phyloP scores from a whole-genome alignment of 768 basidiomycete species.

The Hygrophoropsis aurantiaca region DNA sequence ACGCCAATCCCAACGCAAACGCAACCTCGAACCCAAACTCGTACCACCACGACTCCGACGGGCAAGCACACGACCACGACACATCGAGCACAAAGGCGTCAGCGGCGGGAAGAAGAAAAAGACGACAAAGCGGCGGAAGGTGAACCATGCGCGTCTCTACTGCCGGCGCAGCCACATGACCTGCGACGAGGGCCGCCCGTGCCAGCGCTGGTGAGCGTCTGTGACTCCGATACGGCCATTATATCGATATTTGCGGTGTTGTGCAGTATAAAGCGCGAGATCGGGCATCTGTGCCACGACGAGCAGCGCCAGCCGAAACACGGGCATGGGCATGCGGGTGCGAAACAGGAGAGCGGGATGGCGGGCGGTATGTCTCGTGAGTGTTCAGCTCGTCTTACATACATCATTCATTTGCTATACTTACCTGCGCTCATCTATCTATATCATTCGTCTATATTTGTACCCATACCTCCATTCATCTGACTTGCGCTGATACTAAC shows the following conservation, averaged over 20 bases:
- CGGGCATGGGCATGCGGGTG: conserved; percentile 24
- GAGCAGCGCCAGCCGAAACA: conserved; percentile 60
- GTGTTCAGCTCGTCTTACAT: conserved; percentile 18
- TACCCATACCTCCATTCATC: no score
- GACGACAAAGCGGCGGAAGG: conserved; percentile 70
- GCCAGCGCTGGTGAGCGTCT: conserved; percentile 82
- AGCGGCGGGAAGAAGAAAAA: conserved; percentile 40
- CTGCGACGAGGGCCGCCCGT: conserved; percentile 86
- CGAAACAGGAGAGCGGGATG: no score
- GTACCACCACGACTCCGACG: conserved; percentile 24
- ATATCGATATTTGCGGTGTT: conserved; percentile 9
- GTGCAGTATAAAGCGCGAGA: conserved; percentile 89
- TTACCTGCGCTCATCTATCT: no score
- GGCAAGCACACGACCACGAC: conserved; percentile 9
- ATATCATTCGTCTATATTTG: no score
- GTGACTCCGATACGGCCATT: conserved; percentile 10
- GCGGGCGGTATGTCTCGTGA: conserved; percentile 34
- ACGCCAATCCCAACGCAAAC: conserved; percentile 22
- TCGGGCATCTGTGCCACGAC: conserved; percentile 92
- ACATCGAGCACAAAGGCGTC: conserved; percentile 20
- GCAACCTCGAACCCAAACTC: conserved; percentile 14
- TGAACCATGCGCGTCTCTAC: conserved; percentile 92
- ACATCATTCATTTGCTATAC: no score
- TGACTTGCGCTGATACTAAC: no score
- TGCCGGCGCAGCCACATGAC: conserved; percentile 93